phyloP scores from a whole-genome alignment of 208 protist species.

The Leishmania major region DNA sequence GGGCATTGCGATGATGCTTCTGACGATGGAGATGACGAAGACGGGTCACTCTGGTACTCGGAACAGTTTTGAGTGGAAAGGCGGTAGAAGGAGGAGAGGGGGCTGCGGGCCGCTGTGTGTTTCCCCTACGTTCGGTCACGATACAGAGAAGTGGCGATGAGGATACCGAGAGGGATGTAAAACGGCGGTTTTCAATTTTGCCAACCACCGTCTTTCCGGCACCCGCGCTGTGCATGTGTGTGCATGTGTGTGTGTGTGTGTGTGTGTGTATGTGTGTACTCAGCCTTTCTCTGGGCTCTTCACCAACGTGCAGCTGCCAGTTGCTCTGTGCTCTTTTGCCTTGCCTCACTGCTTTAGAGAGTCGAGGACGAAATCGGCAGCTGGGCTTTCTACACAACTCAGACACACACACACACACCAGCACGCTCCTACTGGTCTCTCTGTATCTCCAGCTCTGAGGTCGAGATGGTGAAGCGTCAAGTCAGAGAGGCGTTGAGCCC shows the following conservation, averaged over 20 bases:
- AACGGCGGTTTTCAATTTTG: neutral
- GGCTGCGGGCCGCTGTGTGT: neutral
- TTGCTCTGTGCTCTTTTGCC: neutral
- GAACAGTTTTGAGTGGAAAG: conserved; percentile 3
- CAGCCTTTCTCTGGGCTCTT: neutral
- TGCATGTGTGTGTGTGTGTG: neutral
- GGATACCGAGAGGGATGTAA: neutral
- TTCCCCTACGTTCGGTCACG: neutral
- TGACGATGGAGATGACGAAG: conserved; percentile 4
- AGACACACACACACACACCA: neutral
- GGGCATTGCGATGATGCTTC: neutral
- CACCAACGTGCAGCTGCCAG: neutral
- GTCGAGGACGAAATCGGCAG: neutral
- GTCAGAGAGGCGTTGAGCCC: neutral
- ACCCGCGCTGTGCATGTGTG: neutral
- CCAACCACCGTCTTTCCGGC: neutral
- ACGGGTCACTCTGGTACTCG: neutral
- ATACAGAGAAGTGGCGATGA: neutral
- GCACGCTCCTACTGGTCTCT: neutral
- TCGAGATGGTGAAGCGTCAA: neutral
- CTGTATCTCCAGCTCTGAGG: neutral
- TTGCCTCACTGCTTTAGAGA: neutral
- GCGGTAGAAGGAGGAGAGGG: neutral
- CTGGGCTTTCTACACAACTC: neutral
- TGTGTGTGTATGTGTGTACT: neutral